Base-by-base conservation (phyloP, 441 rosid species). In the Syzygium malaccense region DNA sequence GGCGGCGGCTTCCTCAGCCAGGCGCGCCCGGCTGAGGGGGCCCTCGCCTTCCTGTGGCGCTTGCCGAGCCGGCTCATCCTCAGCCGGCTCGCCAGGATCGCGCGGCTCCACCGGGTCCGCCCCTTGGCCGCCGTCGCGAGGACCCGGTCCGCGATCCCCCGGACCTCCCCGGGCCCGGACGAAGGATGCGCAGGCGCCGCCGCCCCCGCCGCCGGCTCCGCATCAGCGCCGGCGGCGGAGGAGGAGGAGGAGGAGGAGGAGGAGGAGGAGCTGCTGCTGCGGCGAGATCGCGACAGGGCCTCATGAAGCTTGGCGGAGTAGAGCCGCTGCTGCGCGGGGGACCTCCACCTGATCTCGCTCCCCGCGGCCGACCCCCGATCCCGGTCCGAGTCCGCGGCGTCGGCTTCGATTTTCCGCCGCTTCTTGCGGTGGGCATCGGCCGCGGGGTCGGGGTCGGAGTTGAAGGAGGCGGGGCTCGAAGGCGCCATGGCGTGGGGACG, bases 101-200 rank as follows among this genome's bases (percentile, higher is more conserved):
- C 93, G 25, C 94, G 89, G 90, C 94, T 93, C 94, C 94, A 93
- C 86, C 93, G 92, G 51, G 90, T 93, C 75, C 90, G 85, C 17
- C 96, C 95, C 30, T 91, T 92, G 60, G 96, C 96, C 3, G 95
- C 88, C 55, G 92, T 91, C 53, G 97, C 95, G 13, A 95, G 89
- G 86, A 93, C 92, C 28, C 92, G 91, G 90, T 94, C 91, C 5
- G 96, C 96, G 48, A 94, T 89, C 37, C 91, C 92, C 1, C 92
- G 95, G 80, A 94, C 93, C 75, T 89, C 83, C 41, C 88, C 83
- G 4, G 48, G 62, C 19, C 56, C 41, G 51, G 88, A 64, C 14
- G 78, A 48, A 55, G 49, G 51, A 20, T 49, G 19, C 26, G 32
- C 11, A 7, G 37, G 0, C 33, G 37, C 18, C 26, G 55, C 2